Conservation (phyloP, 257 asterid species). For the Nicotiana paniculata region DNA sequence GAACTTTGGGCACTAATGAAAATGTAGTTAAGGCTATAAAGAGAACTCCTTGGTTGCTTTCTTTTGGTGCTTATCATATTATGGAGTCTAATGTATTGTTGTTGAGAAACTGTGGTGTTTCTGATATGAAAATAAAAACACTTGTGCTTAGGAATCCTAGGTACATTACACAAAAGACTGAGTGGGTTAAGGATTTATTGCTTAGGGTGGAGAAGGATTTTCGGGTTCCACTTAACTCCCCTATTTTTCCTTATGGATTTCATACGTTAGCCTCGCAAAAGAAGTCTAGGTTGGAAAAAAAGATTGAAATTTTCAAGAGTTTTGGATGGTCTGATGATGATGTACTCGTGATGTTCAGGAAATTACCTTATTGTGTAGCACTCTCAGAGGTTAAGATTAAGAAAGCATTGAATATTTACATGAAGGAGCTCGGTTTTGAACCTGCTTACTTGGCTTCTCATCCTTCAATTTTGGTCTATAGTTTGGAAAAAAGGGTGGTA, state of each 20-base stretch:
- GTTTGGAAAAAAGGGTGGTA: background rate
- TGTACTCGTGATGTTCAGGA: background rate
- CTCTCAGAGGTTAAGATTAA: background rate
- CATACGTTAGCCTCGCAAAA: background rate
- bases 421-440: background rate
- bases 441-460: background rate
- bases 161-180: too few relatives aligned
- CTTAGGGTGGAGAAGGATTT: conserved; percentile 3
- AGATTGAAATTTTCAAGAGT: background rate
- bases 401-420: background rate
- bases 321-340: background rate
- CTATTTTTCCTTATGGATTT: conserved; percentile 4
- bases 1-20: too few relatives aligned
- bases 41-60: too few relatives aligned
- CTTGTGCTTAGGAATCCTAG: too few relatives aligned
- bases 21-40: too few relatives aligned
- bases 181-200: background rate
- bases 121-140: too few relatives aligned
- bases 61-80: too few relatives aligned
- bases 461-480: background rate
- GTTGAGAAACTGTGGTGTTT: too few relatives aligned
- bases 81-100: too few relatives aligned
- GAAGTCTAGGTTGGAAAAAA: background rate
- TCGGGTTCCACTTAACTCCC: background rate
- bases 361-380: background rate